Evolutionary conservation across 495 filamentous ascomycete genomes (phyloP).

Genomic region (Aspergillus panamensis): DNA sequence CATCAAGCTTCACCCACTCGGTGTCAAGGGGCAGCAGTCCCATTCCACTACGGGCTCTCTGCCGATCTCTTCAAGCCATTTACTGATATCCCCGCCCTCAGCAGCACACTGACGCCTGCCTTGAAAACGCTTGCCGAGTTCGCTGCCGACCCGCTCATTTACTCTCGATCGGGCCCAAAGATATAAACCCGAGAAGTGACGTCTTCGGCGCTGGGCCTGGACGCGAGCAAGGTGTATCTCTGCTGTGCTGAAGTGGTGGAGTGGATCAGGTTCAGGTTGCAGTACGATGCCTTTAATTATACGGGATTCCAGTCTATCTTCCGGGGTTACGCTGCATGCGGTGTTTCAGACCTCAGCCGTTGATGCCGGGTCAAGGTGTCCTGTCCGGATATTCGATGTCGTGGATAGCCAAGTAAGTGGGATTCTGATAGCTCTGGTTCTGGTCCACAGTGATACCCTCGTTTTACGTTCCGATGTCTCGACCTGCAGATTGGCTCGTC

Average conservation of each 20-base stretch:
- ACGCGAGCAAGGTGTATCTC: constrained; percentile 33
- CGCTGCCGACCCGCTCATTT: constrained; percentile 32
- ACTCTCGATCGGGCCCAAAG: not conserved
- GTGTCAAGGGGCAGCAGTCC: too few species aligned
- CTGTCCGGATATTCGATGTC: too few species aligned
- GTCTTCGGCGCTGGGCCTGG: constrained; percentile 43
- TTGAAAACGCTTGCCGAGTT: constrained; percentile 38
- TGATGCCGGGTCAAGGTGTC: constrained; percentile 37
- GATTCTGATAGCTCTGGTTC: too few species aligned
- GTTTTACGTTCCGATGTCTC: too few species aligned
- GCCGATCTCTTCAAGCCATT: constrained; percentile 35
- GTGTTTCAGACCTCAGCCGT: constrained; percentile 31
- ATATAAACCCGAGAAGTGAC: not conserved
- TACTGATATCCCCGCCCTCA: constrained; percentile 34
- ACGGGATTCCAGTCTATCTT: constrained; percentile 37
- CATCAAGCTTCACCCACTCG: too few species aligned
- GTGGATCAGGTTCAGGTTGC: constrained; percentile 32
- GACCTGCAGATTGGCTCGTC: too few species aligned
- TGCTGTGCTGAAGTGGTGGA: constrained; percentile 40
- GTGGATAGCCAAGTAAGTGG: too few species aligned
- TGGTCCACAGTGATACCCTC: too few species aligned
- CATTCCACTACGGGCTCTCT: too few species aligned
- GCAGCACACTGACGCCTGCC: constrained; percentile 31
- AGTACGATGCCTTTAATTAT: constrained; percentile 35
- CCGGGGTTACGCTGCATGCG: constrained; percentile 30